Percentiles rank a stretch among this genome's conserved stretches.
phyloP scores from a whole-genome alignment of 2,329 filamentous ascomycete genomes.

The Aureobasidium mangrovei region DNA sequence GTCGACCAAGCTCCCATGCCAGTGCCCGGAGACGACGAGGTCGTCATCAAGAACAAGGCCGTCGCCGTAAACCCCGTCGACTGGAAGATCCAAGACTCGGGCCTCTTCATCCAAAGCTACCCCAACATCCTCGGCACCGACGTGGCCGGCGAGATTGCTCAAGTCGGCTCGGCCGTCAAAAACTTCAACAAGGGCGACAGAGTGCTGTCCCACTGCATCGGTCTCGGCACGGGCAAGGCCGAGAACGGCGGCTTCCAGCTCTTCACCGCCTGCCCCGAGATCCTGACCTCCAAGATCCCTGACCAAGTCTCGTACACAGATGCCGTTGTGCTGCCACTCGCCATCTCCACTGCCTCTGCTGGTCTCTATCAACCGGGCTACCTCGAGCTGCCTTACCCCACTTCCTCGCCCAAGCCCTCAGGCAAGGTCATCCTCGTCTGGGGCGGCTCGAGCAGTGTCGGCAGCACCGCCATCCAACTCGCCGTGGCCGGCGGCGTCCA shows the following conservation, averaged over 20 bases:
- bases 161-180: slow-evolving; percentile 38
- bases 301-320: slow-evolving; percentile 29
- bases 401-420: slow-evolving; percentile 23
- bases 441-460: slow-evolving; percentile 31
- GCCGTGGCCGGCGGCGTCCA: slow-evolving; percentile 28
- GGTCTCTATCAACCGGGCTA: slow-evolving; percentile 34
- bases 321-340: slow-evolving; percentile 36
- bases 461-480: slow-evolving; percentile 27
- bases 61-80: slow-evolving; percentile 33
- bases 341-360: slow-evolving; percentile 36
- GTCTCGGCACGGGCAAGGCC: slow-evolving; percentile 11
- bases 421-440: slow-evolving; percentile 33
- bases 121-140: slow-evolving; percentile 31
- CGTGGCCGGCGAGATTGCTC: slow-evolving; percentile 27
- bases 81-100: slow-evolving; percentile 29
- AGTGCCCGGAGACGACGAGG: slow-evolving; percentile 24
- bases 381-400: slow-evolving; percentile 33
- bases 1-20: slow-evolving; percentile 26
- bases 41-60: slow-evolving; percentile 30
- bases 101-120: slow-evolving; percentile 26
- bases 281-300: slow-evolving; percentile 32
- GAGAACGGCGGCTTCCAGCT: slow-evolving; percentile 23
- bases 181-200: slow-evolving; percentile 42
- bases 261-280: slow-evolving; percentile 26
- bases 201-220: slow-evolving; percentile 31